Evolutionary conservation across 1,284 basidiomycete species (phyloP), one percentile per base, ranked within the genome.

Genomic region (Trichosporon coremiiforme): DNA sequence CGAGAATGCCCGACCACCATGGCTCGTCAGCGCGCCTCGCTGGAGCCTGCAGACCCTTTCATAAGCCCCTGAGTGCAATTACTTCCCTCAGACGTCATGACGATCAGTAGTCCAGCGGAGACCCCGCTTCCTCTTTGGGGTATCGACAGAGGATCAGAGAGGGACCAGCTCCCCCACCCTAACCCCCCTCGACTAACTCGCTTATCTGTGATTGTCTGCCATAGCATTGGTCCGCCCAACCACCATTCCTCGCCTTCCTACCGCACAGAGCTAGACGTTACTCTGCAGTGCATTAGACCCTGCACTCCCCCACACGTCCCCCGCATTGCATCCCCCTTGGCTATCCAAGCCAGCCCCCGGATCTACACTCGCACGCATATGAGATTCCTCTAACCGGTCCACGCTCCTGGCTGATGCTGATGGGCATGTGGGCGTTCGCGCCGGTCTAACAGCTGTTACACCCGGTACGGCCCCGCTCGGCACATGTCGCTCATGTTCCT

Each of bases 131-230:
- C 47, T 17, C n/a, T 53, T 22, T 22, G 47, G 47, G 47, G n/a
- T 53, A 25, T 20, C 53, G 0, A 25, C n/a, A n/a, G n/a, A n/a
- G n/a, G n/a, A n/a, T n/a, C n/a, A n/a, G n/a, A n/a, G n/a, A n/a
- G n/a, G n/a, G n/a, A n/a, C n/a, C 7, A 53, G 22, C 47, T 45
- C 41, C 41, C 41, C 41, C 41, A 45, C 41, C 41, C 41, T 15
- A 20, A n/a, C n/a, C 47, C 22, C 20, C 41, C 53, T 60, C 57
- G 57, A 60, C 57, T 60, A 60, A 60, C 57, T 60, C 57, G 57
- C 57, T 60, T 60, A 60, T 60, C 57, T 60, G 57, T 17, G 4
- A 2, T 7, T 60, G 31, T 17, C 7, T 31, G 57, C 12, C 4
- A 8, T 4, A 25, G 31, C n/a, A 33, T 60, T 60, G 57, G 57